phyloP scores from a whole-genome alignment of 495 filamentous ascomycete genomes.

The Chaetomidium leptoderma region DNA sequence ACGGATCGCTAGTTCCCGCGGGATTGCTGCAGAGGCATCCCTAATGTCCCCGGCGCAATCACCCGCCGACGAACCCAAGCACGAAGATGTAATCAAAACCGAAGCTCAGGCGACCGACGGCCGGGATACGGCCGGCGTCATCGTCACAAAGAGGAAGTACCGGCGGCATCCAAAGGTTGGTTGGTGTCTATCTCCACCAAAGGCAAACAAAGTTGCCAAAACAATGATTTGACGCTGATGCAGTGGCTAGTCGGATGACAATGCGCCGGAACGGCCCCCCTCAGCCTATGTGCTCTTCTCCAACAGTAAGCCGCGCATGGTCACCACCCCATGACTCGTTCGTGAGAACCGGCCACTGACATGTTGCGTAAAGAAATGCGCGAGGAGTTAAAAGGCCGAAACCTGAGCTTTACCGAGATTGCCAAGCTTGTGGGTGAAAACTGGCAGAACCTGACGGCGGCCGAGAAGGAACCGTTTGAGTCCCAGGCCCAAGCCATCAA shows the following conservation, averaged over 20 bases:
- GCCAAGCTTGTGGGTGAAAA: conserved; percentile 75
- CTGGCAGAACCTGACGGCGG: conserved; percentile 64
- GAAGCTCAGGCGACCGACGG: conserved; percentile 33
- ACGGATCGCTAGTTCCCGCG: conserved; percentile 53
- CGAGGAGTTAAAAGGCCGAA: conserved; percentile 66
- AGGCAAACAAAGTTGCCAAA: neutral
- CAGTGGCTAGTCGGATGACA: conserved; percentile 58
- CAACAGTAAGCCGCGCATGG: conserved; percentile 57
- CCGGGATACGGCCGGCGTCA: conserved; percentile 28
- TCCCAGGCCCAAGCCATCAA: conserved; percentile 63
- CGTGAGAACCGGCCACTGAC: conserved; percentile 4
- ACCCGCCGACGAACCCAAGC: conserved; percentile 36
- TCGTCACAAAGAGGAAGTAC: conserved; percentile 63
- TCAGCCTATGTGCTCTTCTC: conserved; percentile 83
- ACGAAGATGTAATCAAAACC: conserved; percentile 30
- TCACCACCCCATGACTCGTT: neutral
- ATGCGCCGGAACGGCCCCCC: conserved; percentile 70
- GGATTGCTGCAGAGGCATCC: conserved; percentile 49
- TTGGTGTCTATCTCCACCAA: neutral
- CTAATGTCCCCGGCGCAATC: conserved; percentile 38
- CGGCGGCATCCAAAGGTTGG: conserved; percentile 72
- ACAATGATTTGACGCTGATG: conserved; percentile 9
- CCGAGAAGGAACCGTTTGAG: conserved; percentile 67
- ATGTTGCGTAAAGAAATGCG: conserved; percentile 54
- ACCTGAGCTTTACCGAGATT: conserved; percentile 74